phyloP scores from a whole-genome alignment of 495 filamentous ascomycete genomes.

The Endocarpon pusillum region DNA sequence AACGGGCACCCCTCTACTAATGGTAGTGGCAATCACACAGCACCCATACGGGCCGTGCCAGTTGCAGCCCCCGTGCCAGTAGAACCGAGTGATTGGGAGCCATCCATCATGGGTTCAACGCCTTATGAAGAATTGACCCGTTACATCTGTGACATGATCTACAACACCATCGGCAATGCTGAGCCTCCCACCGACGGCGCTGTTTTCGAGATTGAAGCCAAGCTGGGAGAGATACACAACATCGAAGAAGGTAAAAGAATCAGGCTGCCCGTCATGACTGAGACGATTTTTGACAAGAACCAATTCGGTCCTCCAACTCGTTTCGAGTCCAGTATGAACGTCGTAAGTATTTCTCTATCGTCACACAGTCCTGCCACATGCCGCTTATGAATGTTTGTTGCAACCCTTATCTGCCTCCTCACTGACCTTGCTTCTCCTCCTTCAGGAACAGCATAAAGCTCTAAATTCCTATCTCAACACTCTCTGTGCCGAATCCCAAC shows the following conservation, averaged over 20 bases:
- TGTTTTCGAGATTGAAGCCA: conserved; percentile 84
- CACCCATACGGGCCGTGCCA: neutral
- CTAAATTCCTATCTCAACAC: conserved; percentile 72
- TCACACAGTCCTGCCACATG: no score
- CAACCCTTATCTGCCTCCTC: conserved; percentile 1
- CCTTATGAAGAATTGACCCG: conserved; percentile 53
- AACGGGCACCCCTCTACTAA: conserved; percentile 7
- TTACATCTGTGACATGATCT: conserved; percentile 58
- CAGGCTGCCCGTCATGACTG: conserved; percentile 41
- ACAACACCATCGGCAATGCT: conserved; percentile 36
- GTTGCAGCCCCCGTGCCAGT: conserved; percentile 3
- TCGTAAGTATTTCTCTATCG: no score
- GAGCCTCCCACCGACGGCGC: conserved; percentile 38
- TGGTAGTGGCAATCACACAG: neutral
- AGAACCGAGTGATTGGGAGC: conserved; percentile 47
- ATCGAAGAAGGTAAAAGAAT: conserved; percentile 50
- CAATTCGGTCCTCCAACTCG: conserved; percentile 28
- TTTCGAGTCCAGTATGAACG: conserved; percentile 76
- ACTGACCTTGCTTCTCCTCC: conserved; percentile 7
- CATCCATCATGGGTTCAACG: conserved; percentile 45
- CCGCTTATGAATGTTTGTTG: no score
- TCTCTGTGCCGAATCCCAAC: conserved; percentile 30
- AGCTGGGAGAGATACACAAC: conserved; percentile 66
- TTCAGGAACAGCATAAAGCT: conserved; percentile 53
- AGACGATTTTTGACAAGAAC: conserved; percentile 43